These are phyloP conservation scores for Hura crepitans DNA, from an alignment of 441 rosid genomes.

Conservation along the genomic window DNA sequence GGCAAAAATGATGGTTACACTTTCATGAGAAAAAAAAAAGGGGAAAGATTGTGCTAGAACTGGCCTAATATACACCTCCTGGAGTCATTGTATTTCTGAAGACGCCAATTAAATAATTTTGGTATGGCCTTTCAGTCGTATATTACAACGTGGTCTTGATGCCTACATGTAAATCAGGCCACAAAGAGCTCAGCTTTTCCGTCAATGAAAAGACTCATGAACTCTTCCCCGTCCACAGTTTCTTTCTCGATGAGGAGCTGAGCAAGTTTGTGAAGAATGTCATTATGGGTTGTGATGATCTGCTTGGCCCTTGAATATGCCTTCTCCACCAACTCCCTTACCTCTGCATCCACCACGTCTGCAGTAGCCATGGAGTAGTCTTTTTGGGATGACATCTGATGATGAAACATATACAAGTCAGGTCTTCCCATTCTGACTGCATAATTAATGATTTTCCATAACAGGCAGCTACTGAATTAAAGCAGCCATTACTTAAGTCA, in stretches of 20 bases:
- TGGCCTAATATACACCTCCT: neutral
- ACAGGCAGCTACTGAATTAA: neutral
- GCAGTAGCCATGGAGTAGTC: slow-evolving; percentile 99
- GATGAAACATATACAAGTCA: neutral
- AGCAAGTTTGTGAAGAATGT: slow-evolving; percentile 84
- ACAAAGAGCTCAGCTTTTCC: slow-evolving; percentile 75
- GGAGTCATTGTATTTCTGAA: neutral
- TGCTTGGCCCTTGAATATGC: slow-evolving; percentile 69
- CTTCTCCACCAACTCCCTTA: slow-evolving; percentile 72
- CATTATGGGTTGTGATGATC: slow-evolving; percentile 68
- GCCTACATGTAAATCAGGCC: slow-evolving; percentile 26
- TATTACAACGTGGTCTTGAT: slow-evolving; percentile 23
- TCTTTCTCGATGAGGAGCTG: slow-evolving; percentile 80
- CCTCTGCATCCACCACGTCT: slow-evolving; percentile 84
- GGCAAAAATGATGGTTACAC: neutral
- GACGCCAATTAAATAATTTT: neutral
- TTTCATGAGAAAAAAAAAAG: neutral
- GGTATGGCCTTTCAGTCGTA: slow-evolving; percentile 7
- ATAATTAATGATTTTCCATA: neutral
- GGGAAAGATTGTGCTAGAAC: neutral
- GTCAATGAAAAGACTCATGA: slow-evolving; percentile 84
- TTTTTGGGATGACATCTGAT: slow-evolving; percentile 89
- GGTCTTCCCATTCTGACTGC: neutral
- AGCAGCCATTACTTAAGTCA: neutral
- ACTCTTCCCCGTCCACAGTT: slow-evolving; percentile 88